A percentile compares a stretch with the other conserved stretches of the same genome.
Evolutionary conservation across 2,329 filamentous ascomycete genomes (phyloP).

Genomic region (Alternaria tenuissima): DNA sequence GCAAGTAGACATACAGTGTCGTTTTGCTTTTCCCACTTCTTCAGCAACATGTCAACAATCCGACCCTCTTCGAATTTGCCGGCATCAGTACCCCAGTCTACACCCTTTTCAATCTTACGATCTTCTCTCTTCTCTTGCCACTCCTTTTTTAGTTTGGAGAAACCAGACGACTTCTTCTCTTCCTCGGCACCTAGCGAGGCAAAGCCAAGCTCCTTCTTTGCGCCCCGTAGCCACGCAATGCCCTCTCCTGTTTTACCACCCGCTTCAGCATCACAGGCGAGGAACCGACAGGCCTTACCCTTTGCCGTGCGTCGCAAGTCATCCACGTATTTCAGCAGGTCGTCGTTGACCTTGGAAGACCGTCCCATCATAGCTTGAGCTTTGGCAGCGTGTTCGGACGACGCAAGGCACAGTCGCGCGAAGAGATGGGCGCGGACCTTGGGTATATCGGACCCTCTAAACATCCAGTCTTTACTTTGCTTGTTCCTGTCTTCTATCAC

Average conservation of each 20-base stretch:
- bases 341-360: constrained; percentile 65
- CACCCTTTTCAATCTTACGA: constrained; percentile 75
- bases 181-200: constrained; percentile 50
- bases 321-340: constrained; percentile 75
- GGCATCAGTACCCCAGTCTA: constrained; percentile 80
- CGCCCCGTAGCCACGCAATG: constrained; percentile 86
- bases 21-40: constrained; percentile 92
- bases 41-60: constrained; percentile 84
- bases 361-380: constrained; percentile 63
- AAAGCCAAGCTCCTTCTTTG: constrained; percentile 76
- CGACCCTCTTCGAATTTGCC: constrained; percentile 84
- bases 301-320: constrained; percentile 78
- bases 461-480: constrained; percentile 95
- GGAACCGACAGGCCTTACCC: constrained; percentile 87
- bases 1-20: constrained; percentile 72
- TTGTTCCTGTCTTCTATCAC: constrained; percentile 84
- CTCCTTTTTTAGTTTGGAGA: constrained; percentile 74
- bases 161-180: constrained; percentile 61
- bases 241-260: constrained; percentile 82
- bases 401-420: constrained; percentile 84
- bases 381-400: constrained; percentile 84
- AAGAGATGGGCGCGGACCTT: constrained; percentile 90
- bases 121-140: constrained; percentile 82
- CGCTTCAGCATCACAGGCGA: constrained; percentile 87
- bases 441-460: constrained; percentile 84